Evolutionary conservation across 345 rosid genomes (phyloP), one percentile per base, ranked within the genome.

Genomic region (Linum usitatissimum): DNA sequence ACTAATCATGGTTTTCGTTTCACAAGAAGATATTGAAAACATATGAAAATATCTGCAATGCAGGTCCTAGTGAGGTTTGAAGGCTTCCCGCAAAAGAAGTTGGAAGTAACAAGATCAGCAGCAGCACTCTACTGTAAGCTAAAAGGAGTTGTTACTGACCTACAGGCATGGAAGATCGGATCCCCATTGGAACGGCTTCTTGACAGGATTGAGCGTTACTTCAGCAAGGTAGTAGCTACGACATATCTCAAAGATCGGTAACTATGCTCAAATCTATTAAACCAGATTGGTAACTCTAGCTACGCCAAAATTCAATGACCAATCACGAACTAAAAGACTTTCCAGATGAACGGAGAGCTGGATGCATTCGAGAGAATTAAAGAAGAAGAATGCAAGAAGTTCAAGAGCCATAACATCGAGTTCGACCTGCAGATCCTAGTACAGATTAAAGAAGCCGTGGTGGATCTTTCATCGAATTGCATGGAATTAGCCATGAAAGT

Each of bases 21-120:
- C 28, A 18, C 30, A 30, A 3, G 12, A 30, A 3, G 12, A 17
- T 3, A 12, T 38, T 14, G 34, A 40, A 5, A 45, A 23, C 18
- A 53, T 21, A 60, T 13, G 49, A 59, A 31, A 42, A 53, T 51
- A 53, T 54, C 51, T 18, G 5, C 40, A 23, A 19, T 34, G 61
- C 40, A 69, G 73, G 73, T 63, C 60, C 59, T 64, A 17, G 64
- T 64, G 36, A 69, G 58, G 63, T 63, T 69, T 53, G 68, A 69
- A 55, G 71, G 63, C 53, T 69, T 69, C 28, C 73, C 73, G 13
- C 36, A 62, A 31, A 69, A 69, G 60, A 69, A 69, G 55, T 3
- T 69, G 68, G 73, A 69, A 69, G 53, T 64, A 34, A 45, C 64
- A 30, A 36, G 73, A 45, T 17, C 53, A 59, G 68, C 73, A 42